A percentile compares a stretch with the other conserved stretches of the same genome.
These are phyloP conservation scores for Anthracocystis walkeri DNA, from an alignment of 1,284 basidiomycete species.

Conservation along the genomic window DNA sequence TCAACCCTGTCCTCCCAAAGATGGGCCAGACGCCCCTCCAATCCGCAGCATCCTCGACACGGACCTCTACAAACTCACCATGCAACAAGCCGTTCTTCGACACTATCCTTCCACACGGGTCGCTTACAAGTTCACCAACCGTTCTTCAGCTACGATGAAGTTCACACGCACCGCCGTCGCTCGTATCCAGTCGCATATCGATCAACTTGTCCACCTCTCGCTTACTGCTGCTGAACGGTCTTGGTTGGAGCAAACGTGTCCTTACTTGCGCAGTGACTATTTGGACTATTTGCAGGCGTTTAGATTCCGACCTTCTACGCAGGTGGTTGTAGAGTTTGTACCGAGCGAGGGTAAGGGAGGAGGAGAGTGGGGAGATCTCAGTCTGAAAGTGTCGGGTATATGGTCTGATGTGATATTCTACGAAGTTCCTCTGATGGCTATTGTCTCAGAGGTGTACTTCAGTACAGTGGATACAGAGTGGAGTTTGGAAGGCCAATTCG, in stretches of 20 bases:
- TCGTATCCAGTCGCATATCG: conserved; percentile 72
- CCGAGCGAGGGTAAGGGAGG: conserved; percentile 69
- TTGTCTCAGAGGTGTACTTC: conserved; percentile 84
- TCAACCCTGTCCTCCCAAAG: conserved; percentile 5
- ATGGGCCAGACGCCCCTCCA: conserved; percentile 20
- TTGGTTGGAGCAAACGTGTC: conserved; percentile 80
- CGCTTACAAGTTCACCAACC: conserved; percentile 83
- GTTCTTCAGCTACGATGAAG: conserved; percentile 75
- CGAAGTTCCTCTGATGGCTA: conserved; percentile 94
- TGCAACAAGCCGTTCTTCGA: conserved; percentile 93
- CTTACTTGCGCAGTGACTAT: conserved; percentile 81
- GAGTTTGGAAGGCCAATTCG: conserved; percentile 80
- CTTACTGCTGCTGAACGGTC: conserved; percentile 77
- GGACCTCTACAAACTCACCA: conserved; percentile 97
- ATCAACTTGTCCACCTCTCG: conserved; percentile 78
- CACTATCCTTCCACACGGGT: conserved; percentile 79
- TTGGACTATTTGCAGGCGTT: conserved; percentile 80
- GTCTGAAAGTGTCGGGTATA: conserved; percentile 79
- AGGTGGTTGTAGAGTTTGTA: conserved; percentile 80
- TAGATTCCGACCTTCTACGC: conserved; percentile 80
- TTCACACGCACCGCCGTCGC: conserved; percentile 81
- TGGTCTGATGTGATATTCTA: conserved; percentile 95
- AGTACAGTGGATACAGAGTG: conserved; percentile 80
- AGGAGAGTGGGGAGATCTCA: conserved; percentile 77
- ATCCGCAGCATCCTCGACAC: conserved; percentile 84